Percentiles rank a stretch among this genome's conserved stretches.
phyloP scores from a whole-genome alignment of 2,329 filamentous ascomycete species.

The Hypomyces rosellus region DNA sequence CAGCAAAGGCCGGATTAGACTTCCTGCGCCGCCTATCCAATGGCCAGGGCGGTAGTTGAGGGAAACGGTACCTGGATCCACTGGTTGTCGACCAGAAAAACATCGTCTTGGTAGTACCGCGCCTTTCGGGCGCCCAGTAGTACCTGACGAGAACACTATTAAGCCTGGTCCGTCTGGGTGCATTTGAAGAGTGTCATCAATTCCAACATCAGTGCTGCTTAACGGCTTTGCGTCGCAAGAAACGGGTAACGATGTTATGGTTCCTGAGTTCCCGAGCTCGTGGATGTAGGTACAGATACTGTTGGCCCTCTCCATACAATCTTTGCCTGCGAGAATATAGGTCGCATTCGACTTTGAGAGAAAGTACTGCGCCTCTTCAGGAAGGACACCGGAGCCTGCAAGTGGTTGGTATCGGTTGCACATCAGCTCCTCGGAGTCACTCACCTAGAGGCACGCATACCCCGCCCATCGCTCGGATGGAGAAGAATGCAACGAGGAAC shows the following conservation, averaged over 20 bases:
- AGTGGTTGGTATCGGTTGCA: neutral
- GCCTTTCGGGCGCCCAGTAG: slow-evolving; percentile 40
- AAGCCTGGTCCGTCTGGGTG: slow-evolving; percentile 10
- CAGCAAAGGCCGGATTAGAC: slow-evolving; percentile 6
- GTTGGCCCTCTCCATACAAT: neutral
- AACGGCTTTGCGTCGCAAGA: slow-evolving; percentile 2
- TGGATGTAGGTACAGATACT: neutral
- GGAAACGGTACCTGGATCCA: neutral
- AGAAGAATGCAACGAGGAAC: slow-evolving; percentile 18
- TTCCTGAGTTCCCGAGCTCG: slow-evolving; percentile 13
- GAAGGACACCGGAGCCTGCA: slow-evolving; percentile 8
- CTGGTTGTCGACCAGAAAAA: neutral
- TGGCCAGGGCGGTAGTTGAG: slow-evolving; percentile 12
- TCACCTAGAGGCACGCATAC: slow-evolving; percentile 13
- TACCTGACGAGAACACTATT: slow-evolving; percentile 50
- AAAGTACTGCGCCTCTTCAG: slow-evolving; percentile 11
- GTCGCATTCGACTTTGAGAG: slow-evolving; percentile 5
- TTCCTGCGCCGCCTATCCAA: slow-evolving; percentile 12
- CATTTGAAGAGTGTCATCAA: slow-evolving; percentile 2
- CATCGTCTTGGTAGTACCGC: slow-evolving; percentile 48
- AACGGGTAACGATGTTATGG: neutral
- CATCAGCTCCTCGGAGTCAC: neutral
- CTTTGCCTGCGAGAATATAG: slow-evolving; percentile 4
- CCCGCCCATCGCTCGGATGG: slow-evolving; percentile 14
- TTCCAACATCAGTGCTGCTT: neutral